Percentiles rank a stretch among this genome's conserved stretches.
Conservation (phyloP, 352 stramenopile genomes). For the Blastocystis sp. region DNA sequence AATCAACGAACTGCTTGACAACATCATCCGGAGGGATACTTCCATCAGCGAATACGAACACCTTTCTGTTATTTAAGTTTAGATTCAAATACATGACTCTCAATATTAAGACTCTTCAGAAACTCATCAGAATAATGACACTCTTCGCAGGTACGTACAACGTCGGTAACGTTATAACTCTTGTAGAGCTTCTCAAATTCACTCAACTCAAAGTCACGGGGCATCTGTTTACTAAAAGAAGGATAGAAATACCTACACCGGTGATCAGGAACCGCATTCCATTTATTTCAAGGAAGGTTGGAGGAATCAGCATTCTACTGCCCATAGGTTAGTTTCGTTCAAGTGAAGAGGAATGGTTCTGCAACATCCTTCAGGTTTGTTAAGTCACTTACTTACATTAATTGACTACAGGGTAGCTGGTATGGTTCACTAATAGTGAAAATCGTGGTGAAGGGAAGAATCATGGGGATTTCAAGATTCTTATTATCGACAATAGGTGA, state of each 20-base stretch:
- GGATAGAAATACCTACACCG: background rate
- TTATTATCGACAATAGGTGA: no score
- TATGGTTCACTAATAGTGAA: no score
- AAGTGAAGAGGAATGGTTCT: no score
- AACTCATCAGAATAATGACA: constrained; percentile 59
- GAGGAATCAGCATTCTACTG: constrained; percentile 56
- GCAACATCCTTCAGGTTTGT: no score
- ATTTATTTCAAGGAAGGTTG: constrained; percentile 57
- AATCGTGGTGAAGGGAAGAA: no score
- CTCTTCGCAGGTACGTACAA: constrained; percentile 60
- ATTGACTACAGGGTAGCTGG: no score
- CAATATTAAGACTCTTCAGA: constrained; percentile 40
- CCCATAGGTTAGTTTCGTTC: background rate
- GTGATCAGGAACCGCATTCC: constrained; percentile 63
- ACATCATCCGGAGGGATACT: constrained; percentile 47
- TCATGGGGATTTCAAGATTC: no score
- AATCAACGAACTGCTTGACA: constrained; percentile 44
- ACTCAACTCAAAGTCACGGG: constrained; percentile 58
- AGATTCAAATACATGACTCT: constrained; percentile 44
- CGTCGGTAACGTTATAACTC: constrained; percentile 60
- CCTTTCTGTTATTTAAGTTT: background rate
- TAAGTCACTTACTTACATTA: no score
- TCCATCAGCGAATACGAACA: constrained; percentile 60
- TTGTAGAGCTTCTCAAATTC: constrained; percentile 56
- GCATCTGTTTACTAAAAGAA: constrained; percentile 18